Evolutionary conservation across 495 filamentous ascomycete genomes (phyloP).

Genomic region (Talaromyces proteolyticus): DNA sequence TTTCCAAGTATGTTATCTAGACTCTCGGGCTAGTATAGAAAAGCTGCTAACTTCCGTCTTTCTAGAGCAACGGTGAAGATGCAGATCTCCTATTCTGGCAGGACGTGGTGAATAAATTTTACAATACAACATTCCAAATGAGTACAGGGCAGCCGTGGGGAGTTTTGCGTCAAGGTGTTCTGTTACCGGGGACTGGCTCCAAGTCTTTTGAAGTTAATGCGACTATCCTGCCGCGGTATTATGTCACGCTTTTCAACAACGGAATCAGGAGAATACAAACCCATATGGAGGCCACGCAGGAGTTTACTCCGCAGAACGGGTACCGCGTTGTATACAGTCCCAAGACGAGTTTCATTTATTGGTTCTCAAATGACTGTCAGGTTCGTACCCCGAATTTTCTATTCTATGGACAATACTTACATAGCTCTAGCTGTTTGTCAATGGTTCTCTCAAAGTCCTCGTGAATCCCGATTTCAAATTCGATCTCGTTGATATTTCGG

Average conservation of each 20-base stretch:
- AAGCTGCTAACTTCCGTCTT: slow-evolving; percentile 16
- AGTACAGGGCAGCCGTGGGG: slow-evolving; percentile 37
- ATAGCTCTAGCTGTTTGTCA: slow-evolving; percentile 51
- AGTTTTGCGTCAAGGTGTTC: slow-evolving; percentile 61
- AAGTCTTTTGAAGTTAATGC: slow-evolving; percentile 78
- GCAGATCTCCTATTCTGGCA: slow-evolving; percentile 69
- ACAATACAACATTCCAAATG: slow-evolving; percentile 35
- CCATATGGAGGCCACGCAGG: slow-evolving; percentile 52
- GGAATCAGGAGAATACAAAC: slow-evolving; percentile 76
- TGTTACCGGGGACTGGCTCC: slow-evolving; percentile 35
- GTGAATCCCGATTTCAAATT: slow-evolving; percentile 67
- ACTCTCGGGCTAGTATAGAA: neutral
- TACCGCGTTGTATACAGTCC: slow-evolving; percentile 58
- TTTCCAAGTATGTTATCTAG: slow-evolving; percentile 46
- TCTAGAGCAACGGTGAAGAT: slow-evolving; percentile 47
- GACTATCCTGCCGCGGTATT: slow-evolving; percentile 71
- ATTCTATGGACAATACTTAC: neutral
- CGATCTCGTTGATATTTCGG: slow-evolving; percentile 65
- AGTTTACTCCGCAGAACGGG: slow-evolving; percentile 52
- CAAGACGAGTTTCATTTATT: slow-evolving; percentile 63
- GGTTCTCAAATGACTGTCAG: slow-evolving; percentile 65
- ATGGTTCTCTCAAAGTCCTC: slow-evolving; percentile 54
- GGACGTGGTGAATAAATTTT: slow-evolving; percentile 68
- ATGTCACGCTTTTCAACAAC: slow-evolving; percentile 76
- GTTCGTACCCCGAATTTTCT: slow-evolving; percentile 33